Base-by-base conservation (phyloP, 2,329 filamentous ascomycete genomes). In the Venturia effusa region DNA sequence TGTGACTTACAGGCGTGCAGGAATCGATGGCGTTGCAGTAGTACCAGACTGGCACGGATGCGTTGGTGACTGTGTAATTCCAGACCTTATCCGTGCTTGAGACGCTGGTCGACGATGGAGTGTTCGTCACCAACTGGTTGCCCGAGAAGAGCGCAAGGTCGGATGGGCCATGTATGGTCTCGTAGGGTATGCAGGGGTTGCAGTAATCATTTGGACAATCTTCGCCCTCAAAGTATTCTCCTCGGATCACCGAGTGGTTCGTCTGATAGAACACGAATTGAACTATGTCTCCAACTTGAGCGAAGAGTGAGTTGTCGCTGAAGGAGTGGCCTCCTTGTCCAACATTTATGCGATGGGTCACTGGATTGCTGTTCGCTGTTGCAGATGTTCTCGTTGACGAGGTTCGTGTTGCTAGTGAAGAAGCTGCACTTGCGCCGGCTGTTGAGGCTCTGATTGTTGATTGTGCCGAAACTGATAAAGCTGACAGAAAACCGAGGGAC, bases 21-120 rank as follows among this genome's bases (percentile, higher is more conserved):
- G 87, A 89, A 0, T 78, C 81, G 0, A 84, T 80, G 0, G 87
- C 87, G 0, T 85, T 70, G 65, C 74, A 76, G 66, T 76, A 76
- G 67, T 70, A 75, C 67, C 73, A 76, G 17, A 76, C 72, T 7
- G 74, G 74, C 10, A 70, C 68, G 4, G 30, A 34, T 0, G 72
- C 74, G 51, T 68, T 67, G 66, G 74, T 74, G 60, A 76, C 69
- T 8, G 70, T 73, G 4, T 75, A 64, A 62, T 72, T 73, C 65
- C 68, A 75, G 41, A 65, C 27, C 15, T 60, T 60, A 32, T 40
- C 59, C 2, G 34, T 37, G 1, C 10, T 19, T 11, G 5, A 3
- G 30, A 43, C 19, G 1, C 34, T 15, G 5, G 13, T 34, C 19
- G 51, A 32, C 22, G 19, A 34, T 57, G 59, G 37, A 1, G 30